A percentile compares a stretch with the other conserved stretches of the same genome.
These are phyloP conservation scores for Gnomoniopsis smithogilvyi DNA, from an alignment of 2,329 filamentous ascomycete genomes.

Conservation along the genomic window DNA sequence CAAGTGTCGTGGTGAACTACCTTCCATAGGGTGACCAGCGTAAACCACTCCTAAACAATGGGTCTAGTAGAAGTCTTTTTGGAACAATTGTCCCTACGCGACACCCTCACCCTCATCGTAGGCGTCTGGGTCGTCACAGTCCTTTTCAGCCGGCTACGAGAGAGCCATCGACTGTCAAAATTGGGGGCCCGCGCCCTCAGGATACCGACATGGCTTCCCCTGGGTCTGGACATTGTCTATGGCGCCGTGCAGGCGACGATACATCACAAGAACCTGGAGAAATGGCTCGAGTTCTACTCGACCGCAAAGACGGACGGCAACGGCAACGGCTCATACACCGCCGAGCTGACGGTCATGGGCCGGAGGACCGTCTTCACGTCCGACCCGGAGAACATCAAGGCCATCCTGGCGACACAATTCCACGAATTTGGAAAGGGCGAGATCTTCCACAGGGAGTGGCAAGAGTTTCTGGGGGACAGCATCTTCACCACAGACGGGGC, in stretches of 20 bases:
- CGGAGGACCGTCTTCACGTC: conserved; percentile 69
- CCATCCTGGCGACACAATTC: conserved; percentile 85
- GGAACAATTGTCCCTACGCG: conserved; percentile 40
- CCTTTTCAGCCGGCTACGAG: conserved; percentile 35
- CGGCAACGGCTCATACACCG: conserved; percentile 50
- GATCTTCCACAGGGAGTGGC: conserved; percentile 71
- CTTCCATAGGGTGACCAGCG: neutral
- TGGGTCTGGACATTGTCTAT: conserved; percentile 65
- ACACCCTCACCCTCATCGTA: conserved; percentile 34
- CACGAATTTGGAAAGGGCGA: conserved; percentile 79
- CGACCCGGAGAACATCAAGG: conserved; percentile 89
- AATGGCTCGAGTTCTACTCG: conserved; percentile 56
- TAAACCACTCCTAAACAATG: conserved; percentile 33
- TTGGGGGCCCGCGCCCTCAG: conserved; percentile 41
- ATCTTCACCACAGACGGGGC: conserved; percentile 80
- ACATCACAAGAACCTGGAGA: conserved; percentile 54
- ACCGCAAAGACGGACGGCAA: conserved; percentile 48
- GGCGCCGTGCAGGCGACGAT: conserved; percentile 50
- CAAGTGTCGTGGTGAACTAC: no score
- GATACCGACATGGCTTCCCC: conserved; percentile 38
- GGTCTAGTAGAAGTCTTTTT: conserved; percentile 48
- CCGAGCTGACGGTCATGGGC: conserved; percentile 54
- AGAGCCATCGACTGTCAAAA: conserved; percentile 41
- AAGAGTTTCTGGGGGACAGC: conserved; percentile 70
- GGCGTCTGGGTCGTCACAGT: conserved; percentile 36